These are phyloP conservation scores for Termitomyces sp. DNA, from an alignment of 768 basidiomycete species.

Conservation along the genomic window DNA sequence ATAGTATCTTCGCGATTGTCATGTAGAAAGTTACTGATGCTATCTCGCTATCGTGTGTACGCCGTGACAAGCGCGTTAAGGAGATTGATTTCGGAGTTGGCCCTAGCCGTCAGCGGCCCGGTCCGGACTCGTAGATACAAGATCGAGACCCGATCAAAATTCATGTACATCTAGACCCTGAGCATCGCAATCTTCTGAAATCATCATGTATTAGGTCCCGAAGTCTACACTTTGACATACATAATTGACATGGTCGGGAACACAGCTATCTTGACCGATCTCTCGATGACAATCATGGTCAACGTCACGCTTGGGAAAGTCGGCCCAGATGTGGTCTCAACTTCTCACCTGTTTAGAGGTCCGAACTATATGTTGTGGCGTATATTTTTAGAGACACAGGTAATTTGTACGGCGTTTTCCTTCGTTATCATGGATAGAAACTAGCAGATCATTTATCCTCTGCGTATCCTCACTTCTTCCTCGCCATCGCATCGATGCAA, in stretches of 20 bases:
- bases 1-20: neutral
- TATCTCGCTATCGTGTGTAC: neutral
- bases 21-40: neutral
- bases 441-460: neutral
- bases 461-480: neutral
- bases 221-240: neutral
- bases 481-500: neutral
- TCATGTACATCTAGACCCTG: neutral
- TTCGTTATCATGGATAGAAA: neutral
- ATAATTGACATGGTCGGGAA: no score
- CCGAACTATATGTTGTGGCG: neutral
- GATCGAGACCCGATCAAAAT: no score
- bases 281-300: no score
- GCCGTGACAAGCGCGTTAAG: neutral
- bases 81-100: no score
- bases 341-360: neutral
- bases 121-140: no score
- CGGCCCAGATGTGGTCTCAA: neutral
- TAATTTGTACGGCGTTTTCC: neutral
- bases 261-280: neutral
- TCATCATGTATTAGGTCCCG: neutral
- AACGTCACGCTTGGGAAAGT: neutral
- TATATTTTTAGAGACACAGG: neutral
- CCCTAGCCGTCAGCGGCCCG: neutral
- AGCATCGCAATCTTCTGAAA: neutral